Evolutionary conservation across 2,329 filamentous ascomycete genomes (phyloP).

Genomic region (Hypoxylon sp.): DNA sequence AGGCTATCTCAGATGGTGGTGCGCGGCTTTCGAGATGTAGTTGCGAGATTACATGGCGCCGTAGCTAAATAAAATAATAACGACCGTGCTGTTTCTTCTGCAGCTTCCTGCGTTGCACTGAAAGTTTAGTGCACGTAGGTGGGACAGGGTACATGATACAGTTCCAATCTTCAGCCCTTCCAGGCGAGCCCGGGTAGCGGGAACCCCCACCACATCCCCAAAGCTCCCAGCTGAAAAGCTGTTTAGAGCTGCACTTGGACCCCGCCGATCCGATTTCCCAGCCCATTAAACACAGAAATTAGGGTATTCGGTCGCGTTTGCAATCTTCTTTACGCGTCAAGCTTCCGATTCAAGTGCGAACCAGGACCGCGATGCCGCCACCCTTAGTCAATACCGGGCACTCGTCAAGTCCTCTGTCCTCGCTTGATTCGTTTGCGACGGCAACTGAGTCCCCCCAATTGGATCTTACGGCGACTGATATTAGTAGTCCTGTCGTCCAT

Average conservation of each 20-base stretch:
- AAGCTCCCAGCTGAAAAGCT: too few relatives aligned
- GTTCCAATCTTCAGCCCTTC: too few relatives aligned
- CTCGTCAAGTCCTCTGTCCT: constrained; percentile 36
- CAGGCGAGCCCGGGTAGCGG: too few relatives aligned
- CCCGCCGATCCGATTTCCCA: constrained; percentile 5
- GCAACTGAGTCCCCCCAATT: constrained; percentile 34
- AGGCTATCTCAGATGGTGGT: neutral
- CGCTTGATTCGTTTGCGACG: constrained; percentile 37
- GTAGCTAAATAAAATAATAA: neutral
- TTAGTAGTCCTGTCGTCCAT: constrained; percentile 34
- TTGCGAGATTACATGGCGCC: neutral
- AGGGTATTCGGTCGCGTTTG: constrained; percentile 30
- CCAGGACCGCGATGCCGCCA: constrained; percentile 28
- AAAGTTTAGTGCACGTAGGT: too few relatives aligned
- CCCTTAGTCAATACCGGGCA: neutral
- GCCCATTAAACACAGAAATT: constrained; percentile 1
- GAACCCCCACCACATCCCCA: too few relatives aligned
- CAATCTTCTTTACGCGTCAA: constrained; percentile 29
- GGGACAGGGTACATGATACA: too few relatives aligned
- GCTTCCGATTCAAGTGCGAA: constrained; percentile 5
- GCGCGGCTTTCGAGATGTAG: neutral
- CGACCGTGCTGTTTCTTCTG: too few relatives aligned
- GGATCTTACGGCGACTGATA: constrained; percentile 29
- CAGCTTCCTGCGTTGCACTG: too few relatives aligned
- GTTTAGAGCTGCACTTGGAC: too few relatives aligned